These are phyloP conservation scores for Auriculariales sp. DNA, from an alignment of 768 basidiomycete species.

Conservation along the genomic window DNA sequence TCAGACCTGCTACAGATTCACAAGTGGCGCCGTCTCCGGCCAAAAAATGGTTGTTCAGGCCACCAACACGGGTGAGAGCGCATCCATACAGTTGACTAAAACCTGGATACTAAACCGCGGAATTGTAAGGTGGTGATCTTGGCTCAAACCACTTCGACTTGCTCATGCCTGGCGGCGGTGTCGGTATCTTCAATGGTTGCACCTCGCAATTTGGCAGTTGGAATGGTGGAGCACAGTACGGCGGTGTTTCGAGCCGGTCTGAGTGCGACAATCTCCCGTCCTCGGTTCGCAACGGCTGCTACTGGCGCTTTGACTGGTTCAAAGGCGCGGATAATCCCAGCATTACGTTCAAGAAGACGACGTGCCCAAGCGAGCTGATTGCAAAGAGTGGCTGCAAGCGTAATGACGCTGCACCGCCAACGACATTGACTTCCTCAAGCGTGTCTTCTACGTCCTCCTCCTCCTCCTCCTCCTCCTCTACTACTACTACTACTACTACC, in stretches of 20 bases:
- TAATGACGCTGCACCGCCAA: neutral
- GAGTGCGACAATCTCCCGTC: constrained; percentile 8
- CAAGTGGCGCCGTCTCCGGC: constrained; percentile 7
- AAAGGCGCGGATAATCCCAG: constrained; percentile 8
- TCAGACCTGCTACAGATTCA: too few relatives aligned
- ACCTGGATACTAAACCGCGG: too few relatives aligned
- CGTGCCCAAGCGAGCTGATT: constrained; percentile 7
- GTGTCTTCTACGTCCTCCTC: neutral
- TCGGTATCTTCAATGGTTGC: constrained; percentile 9
- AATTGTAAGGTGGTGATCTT: constrained; percentile 9
- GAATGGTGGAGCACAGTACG: constrained; percentile 7
- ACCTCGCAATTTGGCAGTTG: constrained; percentile 7
- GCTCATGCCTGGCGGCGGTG: constrained; percentile 10
- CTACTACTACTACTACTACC: neutral
- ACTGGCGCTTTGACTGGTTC: constrained; percentile 10
- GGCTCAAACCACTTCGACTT: constrained; percentile 8
- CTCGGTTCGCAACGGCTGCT: constrained; percentile 7
- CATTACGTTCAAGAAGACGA: constrained; percentile 7
- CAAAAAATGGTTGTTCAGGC: constrained; percentile 8
- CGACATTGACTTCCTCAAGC: neutral
- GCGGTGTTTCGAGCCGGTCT: constrained; percentile 6
- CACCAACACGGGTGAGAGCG: constrained; percentile 10
- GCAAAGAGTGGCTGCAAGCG: constrained; percentile 6
- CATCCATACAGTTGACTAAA: too few relatives aligned
- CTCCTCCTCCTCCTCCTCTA: neutral